These are phyloP conservation scores for Coemansia furcata DNA, from an alignment of 192 early-diverging fungal species.

Conservation along the genomic window DNA sequence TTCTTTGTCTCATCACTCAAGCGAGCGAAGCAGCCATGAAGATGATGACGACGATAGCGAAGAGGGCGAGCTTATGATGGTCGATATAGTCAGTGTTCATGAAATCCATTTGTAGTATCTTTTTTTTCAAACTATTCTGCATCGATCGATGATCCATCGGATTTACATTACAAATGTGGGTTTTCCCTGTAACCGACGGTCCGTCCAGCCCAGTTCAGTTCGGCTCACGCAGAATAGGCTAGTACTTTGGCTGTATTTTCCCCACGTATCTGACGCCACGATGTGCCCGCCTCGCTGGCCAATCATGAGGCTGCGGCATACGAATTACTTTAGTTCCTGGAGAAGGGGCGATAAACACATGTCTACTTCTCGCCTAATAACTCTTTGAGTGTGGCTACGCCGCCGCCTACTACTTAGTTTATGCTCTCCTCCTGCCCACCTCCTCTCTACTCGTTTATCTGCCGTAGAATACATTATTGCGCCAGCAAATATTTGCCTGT, in stretches of 20 bases:
- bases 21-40: neutral
- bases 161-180: neutral
- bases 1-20: neutral
- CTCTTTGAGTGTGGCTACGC: constrained; percentile 4
- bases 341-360: neutral
- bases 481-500: constrained; percentile 4
- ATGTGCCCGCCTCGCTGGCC: neutral
- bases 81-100: constrained; percentile 28
- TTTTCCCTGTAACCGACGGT: neutral
- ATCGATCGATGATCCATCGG: neutral
- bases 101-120: constrained; percentile 21
- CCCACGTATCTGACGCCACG: neutral
- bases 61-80: constrained; percentile 16
- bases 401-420: neutral
- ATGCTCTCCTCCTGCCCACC: neutral
- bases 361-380: neutral
- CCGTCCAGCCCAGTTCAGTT: neutral
- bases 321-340: neutral
- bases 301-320: neutral
- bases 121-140: neutral
- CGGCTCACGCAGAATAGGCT: neutral
- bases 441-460: neutral
- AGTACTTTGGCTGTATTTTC: neutral
- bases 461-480: constrained; percentile 2
- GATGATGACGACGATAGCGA: neutral